A percentile compares a stretch with the other conserved stretches of the same genome.
Conservation (phyloP, 805 yeast genomes). For the Kodamaea jinghongensis region DNA sequence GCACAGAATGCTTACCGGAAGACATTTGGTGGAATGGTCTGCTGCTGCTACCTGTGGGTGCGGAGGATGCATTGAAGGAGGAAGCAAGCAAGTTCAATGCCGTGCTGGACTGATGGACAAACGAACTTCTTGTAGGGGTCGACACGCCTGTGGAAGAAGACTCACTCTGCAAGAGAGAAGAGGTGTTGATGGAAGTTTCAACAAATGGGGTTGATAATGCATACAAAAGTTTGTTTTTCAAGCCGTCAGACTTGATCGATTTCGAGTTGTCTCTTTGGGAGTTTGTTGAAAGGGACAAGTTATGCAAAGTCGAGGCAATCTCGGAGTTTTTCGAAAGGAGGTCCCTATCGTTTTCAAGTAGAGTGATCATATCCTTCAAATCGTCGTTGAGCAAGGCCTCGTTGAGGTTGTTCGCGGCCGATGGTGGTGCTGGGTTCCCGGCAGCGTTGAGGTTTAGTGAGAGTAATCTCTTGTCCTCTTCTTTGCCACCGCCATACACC, state of each 20-base stretch:
- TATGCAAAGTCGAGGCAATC: slow-evolving; percentile 55
- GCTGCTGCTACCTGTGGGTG: slow-evolving; percentile 14
- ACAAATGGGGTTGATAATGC: slow-evolving; percentile 69
- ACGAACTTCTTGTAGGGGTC: slow-evolving; percentile 8
- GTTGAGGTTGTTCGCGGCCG: slow-evolving; percentile 1
- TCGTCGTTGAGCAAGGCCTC: slow-evolving; percentile 33
- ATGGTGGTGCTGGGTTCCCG: neutral
- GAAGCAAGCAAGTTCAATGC: slow-evolving; percentile 26
- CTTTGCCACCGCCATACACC: slow-evolving; percentile 10
- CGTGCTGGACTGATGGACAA: slow-evolving; percentile 13
- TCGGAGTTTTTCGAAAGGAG: slow-evolving; percentile 31
- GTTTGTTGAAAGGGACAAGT: slow-evolving; percentile 49
- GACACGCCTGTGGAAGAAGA: slow-evolving; percentile 17
- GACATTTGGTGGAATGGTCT: slow-evolving; percentile 63
- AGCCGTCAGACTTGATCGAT: slow-evolving; percentile 33
- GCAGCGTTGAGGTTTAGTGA: slow-evolving; percentile 3
- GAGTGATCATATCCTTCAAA: slow-evolving; percentile 46
- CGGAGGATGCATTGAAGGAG: slow-evolving; percentile 6
- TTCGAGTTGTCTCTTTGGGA: slow-evolving; percentile 15
- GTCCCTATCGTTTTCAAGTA: slow-evolving; percentile 41
- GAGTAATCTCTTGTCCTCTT: slow-evolving; percentile 7
- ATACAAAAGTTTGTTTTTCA: slow-evolving; percentile 49
- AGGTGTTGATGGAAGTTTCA: slow-evolving; percentile 31
- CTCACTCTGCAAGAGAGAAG: slow-evolving; percentile 16
- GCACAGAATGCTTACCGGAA: slow-evolving; percentile 66